These are phyloP conservation scores for Camellia japonica DNA, from an alignment of 148 eudicot species.

Conservation along the genomic window DNA sequence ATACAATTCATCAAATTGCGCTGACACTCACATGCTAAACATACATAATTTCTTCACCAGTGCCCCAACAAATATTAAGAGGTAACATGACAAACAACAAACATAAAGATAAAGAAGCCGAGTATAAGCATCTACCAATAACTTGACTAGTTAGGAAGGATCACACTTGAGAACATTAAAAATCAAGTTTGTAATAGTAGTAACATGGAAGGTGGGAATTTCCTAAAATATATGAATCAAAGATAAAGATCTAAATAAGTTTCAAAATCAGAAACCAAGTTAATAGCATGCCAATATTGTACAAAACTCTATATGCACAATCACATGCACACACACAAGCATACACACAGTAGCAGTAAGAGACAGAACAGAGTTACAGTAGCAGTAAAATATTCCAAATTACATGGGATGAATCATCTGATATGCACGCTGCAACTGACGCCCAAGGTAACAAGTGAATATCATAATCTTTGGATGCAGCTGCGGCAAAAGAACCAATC, in stretches of 20 bases:
- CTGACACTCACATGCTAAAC: slow-evolving; percentile 5
- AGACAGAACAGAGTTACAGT: background rate
- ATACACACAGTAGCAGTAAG: background rate
- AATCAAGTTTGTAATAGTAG: background rate
- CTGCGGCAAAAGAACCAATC: slow-evolving; percentile 85
- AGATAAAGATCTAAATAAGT: background rate
- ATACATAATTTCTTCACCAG: background rate
- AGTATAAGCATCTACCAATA: background rate
- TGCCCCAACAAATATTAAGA: background rate
- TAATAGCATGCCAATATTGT: background rate
- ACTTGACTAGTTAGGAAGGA: too few relatives aligned
- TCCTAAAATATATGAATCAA: background rate
- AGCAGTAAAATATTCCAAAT: slow-evolving; percentile 17
- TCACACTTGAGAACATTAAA: background rate
- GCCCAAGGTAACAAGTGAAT: slow-evolving; percentile 97
- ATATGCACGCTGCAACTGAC: slow-evolving; percentile 91
- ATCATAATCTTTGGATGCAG: slow-evolving; percentile 81
- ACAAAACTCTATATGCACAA: slow-evolving; percentile 2
- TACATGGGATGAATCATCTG: slow-evolving; percentile 52
- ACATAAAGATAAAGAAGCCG: background rate
- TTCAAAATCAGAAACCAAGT: background rate
- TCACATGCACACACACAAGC: background rate
- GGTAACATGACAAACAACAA: background rate
- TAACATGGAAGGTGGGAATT: background rate
- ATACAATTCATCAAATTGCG: background rate